Evolutionary conservation across 2,329 filamentous ascomycete genomes (phyloP).

Genomic region (Byssothecium circinans): DNA sequence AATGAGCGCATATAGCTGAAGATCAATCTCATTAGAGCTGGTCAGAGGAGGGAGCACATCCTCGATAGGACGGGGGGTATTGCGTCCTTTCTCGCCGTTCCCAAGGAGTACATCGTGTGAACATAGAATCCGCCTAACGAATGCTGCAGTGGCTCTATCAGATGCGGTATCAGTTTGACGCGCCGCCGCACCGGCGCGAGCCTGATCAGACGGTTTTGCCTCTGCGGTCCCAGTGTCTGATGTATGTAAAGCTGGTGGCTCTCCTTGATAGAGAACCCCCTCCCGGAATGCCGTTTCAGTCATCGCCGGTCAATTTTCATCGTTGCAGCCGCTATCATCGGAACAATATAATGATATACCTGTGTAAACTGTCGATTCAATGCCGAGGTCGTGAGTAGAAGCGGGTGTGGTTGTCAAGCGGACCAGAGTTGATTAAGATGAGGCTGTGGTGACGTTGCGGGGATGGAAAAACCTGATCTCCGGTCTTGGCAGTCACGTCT

Average conservation of each 20-base stretch:
- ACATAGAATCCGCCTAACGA: conserved; percentile 84
- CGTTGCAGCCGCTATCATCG: conserved; percentile 2
- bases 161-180: conserved; percentile 54
- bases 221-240: conserved; percentile 15
- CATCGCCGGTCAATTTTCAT: conserved; percentile 28
- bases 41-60: conserved; percentile 87
- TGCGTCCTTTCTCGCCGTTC: conserved; percentile 56
- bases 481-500: conserved; percentile 8
- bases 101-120: conserved; percentile 59
- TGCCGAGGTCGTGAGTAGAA: no score
- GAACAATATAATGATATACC: not conserved
- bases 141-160: conserved; percentile 74
- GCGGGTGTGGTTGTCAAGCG: no score
- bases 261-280: conserved; percentile 21
- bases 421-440: no score
- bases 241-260: conserved; percentile 23
- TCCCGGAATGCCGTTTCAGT: conserved; percentile 29
- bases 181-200: conserved; percentile 18
- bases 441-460: conserved; percentile 7
- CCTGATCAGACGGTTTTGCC: conserved; percentile 15
- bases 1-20: conserved; percentile 90
- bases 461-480: conserved; percentile 11
- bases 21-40: conserved; percentile 89
- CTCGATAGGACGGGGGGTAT: conserved; percentile 68
- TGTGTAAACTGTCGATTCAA: no score